Evolutionary conservation across 345 rosid species (phyloP).

Genomic region (Lepidium sativum): DNA sequence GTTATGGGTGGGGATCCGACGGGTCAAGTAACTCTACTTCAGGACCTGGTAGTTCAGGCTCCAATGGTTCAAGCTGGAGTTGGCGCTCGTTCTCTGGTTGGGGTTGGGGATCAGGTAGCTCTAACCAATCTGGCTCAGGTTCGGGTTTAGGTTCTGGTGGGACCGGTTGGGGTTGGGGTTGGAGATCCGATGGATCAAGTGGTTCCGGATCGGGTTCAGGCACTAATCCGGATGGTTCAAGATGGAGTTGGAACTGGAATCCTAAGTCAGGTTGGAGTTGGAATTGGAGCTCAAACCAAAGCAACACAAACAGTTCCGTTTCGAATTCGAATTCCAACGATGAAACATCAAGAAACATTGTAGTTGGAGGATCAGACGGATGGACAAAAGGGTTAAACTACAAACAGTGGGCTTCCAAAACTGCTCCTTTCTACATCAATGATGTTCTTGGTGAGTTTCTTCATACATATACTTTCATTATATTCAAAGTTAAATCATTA

Average conservation of each 20-base stretch:
- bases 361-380: constrained; percentile 47
- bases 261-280: constrained; percentile 8
- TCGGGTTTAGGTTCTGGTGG: constrained; percentile 12
- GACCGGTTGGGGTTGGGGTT: constrained; percentile 18
- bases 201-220: constrained; percentile 9
- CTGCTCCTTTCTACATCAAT: constrained; percentile 40
- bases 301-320: neutral
- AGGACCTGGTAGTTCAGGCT: constrained; percentile 5
- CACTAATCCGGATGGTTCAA: neutral
- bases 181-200: neutral
- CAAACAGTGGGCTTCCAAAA: constrained; percentile 41
- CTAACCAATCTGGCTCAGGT: neutral
- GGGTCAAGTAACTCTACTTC: constrained; percentile 13
- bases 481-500: neutral
- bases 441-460: constrained; percentile 46
- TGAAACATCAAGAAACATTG: constrained; percentile 24
- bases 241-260: neutral
- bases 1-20: constrained; percentile 17
- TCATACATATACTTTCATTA: neutral
- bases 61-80: constrained; percentile 4
- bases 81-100: constrained; percentile 13
- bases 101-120: constrained; percentile 15
- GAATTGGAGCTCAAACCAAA: neutral
- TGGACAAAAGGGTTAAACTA: constrained; percentile 59
- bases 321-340: neutral